phyloP scores from a whole-genome alignment of 2,329 filamentous ascomycete species.

The Ophiostoma sp. region DNA sequence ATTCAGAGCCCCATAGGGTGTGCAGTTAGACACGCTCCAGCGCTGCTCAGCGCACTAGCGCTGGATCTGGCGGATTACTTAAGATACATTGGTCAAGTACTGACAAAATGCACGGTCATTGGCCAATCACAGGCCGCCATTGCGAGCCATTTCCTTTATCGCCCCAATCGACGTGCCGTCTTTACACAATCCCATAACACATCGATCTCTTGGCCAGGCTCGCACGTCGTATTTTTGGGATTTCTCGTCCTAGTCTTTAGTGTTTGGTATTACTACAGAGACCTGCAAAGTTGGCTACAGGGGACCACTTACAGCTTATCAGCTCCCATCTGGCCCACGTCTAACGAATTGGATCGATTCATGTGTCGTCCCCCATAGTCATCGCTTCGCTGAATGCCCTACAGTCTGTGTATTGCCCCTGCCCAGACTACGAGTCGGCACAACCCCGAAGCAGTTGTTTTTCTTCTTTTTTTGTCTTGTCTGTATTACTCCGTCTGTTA shows the following conservation, averaged over 20 bases:
- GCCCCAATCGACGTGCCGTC: neutral
- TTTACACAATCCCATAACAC: conserved; percentile 17
- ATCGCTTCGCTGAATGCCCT: neutral
- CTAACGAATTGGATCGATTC: neutral
- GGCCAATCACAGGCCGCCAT: conserved; percentile 10
- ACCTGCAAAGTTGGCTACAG: neutral
- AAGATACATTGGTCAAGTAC: neutral
- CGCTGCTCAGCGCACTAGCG: neutral
- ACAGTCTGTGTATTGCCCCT: neutral
- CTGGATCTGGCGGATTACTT: neutral
- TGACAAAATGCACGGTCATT: conserved; percentile 2
- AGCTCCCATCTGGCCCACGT: neutral
- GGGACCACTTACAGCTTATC: conserved; percentile 1
- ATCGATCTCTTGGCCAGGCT: conserved; percentile 8
- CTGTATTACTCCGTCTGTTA: neutral
- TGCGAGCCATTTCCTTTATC: neutral
- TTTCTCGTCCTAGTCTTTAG: neutral
- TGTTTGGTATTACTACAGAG: conserved; percentile 3
- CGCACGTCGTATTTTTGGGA: neutral
- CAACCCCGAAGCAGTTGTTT: neutral
- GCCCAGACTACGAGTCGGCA: neutral
- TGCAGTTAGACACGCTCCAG: conserved; percentile 4
- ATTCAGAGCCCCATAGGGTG: conserved; percentile 1
- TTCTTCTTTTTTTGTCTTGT: neutral
- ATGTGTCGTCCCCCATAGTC: conserved; percentile 9